A percentile compares a stretch with the other conserved stretches of the same genome.
Conservation (phyloP, 2,329 filamentous ascomycete genomes). For the Cercospora sp. region DNA sequence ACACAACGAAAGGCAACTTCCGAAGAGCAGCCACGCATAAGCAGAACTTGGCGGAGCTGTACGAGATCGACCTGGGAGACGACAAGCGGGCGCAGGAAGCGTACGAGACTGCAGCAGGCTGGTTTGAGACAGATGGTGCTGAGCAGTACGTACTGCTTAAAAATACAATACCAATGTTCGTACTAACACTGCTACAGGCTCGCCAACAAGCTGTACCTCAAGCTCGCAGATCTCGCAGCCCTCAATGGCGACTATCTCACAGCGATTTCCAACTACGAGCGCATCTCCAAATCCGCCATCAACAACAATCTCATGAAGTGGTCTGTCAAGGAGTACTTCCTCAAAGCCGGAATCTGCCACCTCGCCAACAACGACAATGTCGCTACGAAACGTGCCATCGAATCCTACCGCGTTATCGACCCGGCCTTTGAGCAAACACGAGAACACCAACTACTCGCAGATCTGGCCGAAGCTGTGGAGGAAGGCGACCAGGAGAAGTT, state of each 20-base stretch:
- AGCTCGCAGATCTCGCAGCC: slow-evolving; percentile 84
- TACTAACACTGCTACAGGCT: slow-evolving; percentile 54
- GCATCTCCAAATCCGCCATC: slow-evolving; percentile 72
- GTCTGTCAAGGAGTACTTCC: slow-evolving; percentile 91
- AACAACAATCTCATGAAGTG: slow-evolving; percentile 92
- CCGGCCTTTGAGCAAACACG: slow-evolving; percentile 72
- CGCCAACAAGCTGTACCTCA: slow-evolving; percentile 90
- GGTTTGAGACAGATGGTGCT: slow-evolving; percentile 87
- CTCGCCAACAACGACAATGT: slow-evolving; percentile 75
- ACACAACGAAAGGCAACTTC: slow-evolving; percentile 87
- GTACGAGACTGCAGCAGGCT: slow-evolving; percentile 82
- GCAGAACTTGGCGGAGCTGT: slow-evolving; percentile 83
- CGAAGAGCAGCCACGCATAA: slow-evolving; percentile 86
- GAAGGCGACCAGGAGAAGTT: slow-evolving; percentile 79
- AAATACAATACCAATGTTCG: not conserved
- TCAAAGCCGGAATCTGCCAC: slow-evolving; percentile 92
- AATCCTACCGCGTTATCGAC: slow-evolving; percentile 79
- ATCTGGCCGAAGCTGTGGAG: slow-evolving; percentile 74
- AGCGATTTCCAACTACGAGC: slow-evolving; percentile 78
- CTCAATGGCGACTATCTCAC: slow-evolving; percentile 81
- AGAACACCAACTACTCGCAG: slow-evolving; percentile 77
- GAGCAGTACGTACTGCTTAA: slow-evolving; percentile 62
- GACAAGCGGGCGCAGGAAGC: slow-evolving; percentile 74
- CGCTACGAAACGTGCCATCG: slow-evolving; percentile 73
- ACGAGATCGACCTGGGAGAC: slow-evolving; percentile 78